These are phyloP conservation scores for Oryza meridionalis DNA, from an alignment of 176 grass and related monocot species.

Conservation along the genomic window DNA sequence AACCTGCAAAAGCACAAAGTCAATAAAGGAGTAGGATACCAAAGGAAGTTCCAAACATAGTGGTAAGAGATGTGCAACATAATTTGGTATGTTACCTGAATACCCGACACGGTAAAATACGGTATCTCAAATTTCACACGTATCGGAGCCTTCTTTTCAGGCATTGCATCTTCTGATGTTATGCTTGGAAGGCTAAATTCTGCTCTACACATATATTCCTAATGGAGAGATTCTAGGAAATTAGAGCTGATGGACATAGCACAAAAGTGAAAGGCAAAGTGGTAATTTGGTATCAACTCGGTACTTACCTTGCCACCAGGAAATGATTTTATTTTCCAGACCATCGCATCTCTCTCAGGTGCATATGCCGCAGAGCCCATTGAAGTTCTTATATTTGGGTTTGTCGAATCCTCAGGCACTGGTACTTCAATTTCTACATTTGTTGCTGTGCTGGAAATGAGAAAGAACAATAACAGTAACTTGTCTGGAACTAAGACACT, in stretches of 20 bases:
- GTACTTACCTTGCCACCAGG: conserved; percentile 91
- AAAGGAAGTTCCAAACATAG: not conserved
- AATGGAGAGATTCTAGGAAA: conserved; percentile 5
- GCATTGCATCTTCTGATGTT: conserved; percentile 76
- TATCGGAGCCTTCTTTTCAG: conserved; percentile 97
- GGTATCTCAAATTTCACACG: conserved; percentile 99
- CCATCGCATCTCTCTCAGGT: conserved; percentile 93
- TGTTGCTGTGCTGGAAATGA: conserved; percentile 87
- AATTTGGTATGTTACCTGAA: conserved; percentile 64
- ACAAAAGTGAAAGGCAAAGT: conserved; percentile 5
- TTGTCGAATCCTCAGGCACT: conserved; percentile 92
- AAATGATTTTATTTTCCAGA: conserved; percentile 99
- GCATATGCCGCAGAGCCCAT: conserved; percentile 98
- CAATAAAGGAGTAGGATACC: not conserved
- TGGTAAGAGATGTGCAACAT: not conserved
- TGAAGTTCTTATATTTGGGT: conserved; percentile 93
- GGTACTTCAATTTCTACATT: conserved; percentile 99
- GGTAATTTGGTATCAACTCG: not conserved
- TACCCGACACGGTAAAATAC: conserved; percentile 97
- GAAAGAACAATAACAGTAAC: conserved; percentile 26
- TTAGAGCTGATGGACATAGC: not conserved
- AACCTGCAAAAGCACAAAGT: conserved; percentile 58
- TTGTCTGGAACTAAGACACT: not conserved
- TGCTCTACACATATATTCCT: conserved; percentile 99
- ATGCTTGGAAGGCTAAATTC: conserved; percentile 99